Evolutionary conservation across 2,329 filamentous ascomycete genomes (phyloP), one percentile per base, ranked within the genome.

Genomic region (Cladosporium phlei): DNA sequence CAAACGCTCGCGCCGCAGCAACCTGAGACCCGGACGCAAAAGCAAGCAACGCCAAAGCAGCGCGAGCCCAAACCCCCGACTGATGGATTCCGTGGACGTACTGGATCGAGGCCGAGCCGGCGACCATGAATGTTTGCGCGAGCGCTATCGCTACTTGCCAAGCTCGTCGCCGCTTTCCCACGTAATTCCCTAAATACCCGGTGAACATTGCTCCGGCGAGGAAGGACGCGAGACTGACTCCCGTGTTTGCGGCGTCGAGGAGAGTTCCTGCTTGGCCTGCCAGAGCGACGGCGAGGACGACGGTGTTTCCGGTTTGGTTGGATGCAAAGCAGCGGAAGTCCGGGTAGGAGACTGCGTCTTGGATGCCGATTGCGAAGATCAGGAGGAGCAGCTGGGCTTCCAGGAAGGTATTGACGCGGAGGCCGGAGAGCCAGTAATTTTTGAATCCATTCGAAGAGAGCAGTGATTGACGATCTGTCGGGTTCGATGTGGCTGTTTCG

Each of bases 291-390:
- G 76, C 43, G 47, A 80, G 67, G 25, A 76, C 76, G 38, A 83
- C 73, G 2, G 79, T 82, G 64, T 83, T 83, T 49, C 80, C 80
- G 0, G 80, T 83, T 57, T 83, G 79, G 60, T 83, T 83, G 22
- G 78, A 81, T 11, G 77, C 76, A 60, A 83, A 82, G 58, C 77
- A 80, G 62, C 75, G 73, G 61, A 77, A 83, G 57, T 80, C 77
- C 17, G 76, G 76, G 58, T 80, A 82, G 2, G 78, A 74, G 16
- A 77, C 73, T 38, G 78, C 77, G 63, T 82, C 77, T 71, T 69
- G 63, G 25, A 70, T 66, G n/a, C 66, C 65, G 5, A 57, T 68
- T 33, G 55, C 57, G 48, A 72, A 65, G 5, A 67, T 61, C 5
- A 70, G 57, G 39, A 66, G 51, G 3, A 69, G 55, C n/a, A 70